A percentile compares a stretch with the other conserved stretches of the same genome.
Conservation (phyloP, 2,329 filamentous ascomycete species). For the Hypoxylon sp. region DNA sequence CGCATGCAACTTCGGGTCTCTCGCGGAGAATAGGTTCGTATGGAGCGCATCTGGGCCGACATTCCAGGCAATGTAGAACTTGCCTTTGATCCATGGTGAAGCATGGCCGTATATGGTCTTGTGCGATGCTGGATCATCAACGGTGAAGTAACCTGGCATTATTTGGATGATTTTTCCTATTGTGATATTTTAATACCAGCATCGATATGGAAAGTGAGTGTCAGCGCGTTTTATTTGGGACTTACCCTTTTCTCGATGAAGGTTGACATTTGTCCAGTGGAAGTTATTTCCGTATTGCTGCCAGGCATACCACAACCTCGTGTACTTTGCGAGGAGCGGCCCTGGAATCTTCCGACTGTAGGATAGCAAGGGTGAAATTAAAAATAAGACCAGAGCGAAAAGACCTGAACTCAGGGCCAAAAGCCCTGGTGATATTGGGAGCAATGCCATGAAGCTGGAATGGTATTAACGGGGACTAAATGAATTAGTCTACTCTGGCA, state of each 20-base stretch:
- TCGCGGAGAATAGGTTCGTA: not conserved
- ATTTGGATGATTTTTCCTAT: conserved; percentile 1
- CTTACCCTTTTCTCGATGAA: not conserved
- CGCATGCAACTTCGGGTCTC: not conserved
- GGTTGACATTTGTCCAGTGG: not conserved
- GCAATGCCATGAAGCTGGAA: not conserved
- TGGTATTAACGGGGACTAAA: not conserved
- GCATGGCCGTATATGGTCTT: conserved; percentile 1
- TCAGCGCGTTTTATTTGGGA: not conserved
- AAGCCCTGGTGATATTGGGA: not conserved
- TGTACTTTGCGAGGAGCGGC: not conserved
- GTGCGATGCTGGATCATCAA: not conserved
- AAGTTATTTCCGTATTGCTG: not conserved
- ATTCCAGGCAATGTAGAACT: not conserved
- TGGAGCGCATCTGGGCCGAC: not conserved
- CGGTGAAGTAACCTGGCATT: not conserved
- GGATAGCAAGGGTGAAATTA: not conserved
- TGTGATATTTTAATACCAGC: not conserved
- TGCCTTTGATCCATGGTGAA: not conserved
- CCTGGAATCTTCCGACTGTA: not conserved
- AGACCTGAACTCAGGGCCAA: not conserved
- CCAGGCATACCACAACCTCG: not conserved
- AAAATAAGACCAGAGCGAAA: not conserved
- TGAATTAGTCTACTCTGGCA: not conserved
- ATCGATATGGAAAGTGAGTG: not conserved